Evolutionary conservation across 2,329 filamentous ascomycete genomes (phyloP), one percentile per base, ranked within the genome.

Genomic region (Microcera coccophila): DNA sequence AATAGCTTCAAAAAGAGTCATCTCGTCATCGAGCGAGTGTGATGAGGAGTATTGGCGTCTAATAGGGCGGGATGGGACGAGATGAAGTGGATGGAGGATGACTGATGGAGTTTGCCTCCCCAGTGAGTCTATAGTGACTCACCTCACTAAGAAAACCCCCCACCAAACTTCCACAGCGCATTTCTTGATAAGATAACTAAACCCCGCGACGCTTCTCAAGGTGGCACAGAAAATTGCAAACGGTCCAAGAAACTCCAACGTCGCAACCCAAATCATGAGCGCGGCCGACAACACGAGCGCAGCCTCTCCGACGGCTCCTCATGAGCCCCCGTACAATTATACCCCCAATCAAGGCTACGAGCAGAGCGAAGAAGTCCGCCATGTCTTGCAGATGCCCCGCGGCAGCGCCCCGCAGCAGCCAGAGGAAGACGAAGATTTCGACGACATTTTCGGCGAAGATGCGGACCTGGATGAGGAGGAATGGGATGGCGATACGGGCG

Each of bases 401-500:
- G 58, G 52, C 39, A 54, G 54, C 26, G 43, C 52, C 41, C 50
- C 47, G 9, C 36, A 49, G 3, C 47, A 58, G 21, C 52, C 50
- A 10, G 52, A 52, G 18, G 51, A 52, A 17, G 52, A 59, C 8
- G 41, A 61, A 16, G 53, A 59, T 47, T 36, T 57, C 14, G 54
- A 52, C 16, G 52, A 64, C 36, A 60, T 60, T 20, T 60, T 65
- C 21, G 64, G 70, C 26, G 64, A 70, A 3, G 65, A 76, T 24
- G 73, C 81, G 24, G 81, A 83, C 9, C 73, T 82, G 33, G 79
- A 82, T 44, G 79, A 82, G 47, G 78, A 86, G 47, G 81, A 81
- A 18, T 80, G 79, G 57, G 67, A 76, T 15, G 71, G 81, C 37
- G 70, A 72, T 7, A 73, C 79, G 1, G 74, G 77, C 29, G 87